Evolutionary conservation across 2,329 filamentous ascomycete genomes (phyloP), one percentile per base, ranked within the genome.

Genomic region (Alternaria rosae): DNA sequence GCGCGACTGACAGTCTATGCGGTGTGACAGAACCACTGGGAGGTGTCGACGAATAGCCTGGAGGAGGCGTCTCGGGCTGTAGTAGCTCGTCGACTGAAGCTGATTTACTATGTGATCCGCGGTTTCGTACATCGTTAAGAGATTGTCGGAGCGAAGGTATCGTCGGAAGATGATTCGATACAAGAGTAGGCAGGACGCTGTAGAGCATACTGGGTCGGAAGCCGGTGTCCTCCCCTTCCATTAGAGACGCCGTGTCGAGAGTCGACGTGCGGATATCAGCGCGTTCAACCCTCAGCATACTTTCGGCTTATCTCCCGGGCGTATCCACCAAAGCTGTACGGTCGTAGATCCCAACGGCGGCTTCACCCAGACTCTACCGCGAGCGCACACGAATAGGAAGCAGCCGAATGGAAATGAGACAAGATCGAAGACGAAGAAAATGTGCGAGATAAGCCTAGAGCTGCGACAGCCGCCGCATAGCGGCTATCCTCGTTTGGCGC

Each of bases 151-250:
- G 76, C 6, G 84, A 86, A 28, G 82, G 82, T 9, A 88, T 78
- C 6, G 81, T 81, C 4, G 84, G 83, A 21, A 88, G 78, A 59
- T 83, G 80, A 35, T 80, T 84, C 69, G 85, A 84, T 6, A 89
- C 78, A 5, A 85, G 80, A 1, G 80, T 78, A 5, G 87, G 86
- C 8, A 88, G 82, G 59, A 88, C 82, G 6, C 82, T 81, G 72
- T 85, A 86, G 15, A 88, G 79, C 61, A 83, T 83, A 21, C 84
- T 85, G 47, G 82, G 61, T 45, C 59, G 61, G 30, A 57, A 43
- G 43, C 52, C 67, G 54, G 57, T 68, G 10, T 64, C 59, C 32
- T 60, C 54, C 7, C 25, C 25, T 15, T 69, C 61, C 17, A 70
- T 48, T 10, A 63, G 41, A 28, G 57, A 54, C 8, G 57, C 42